A percentile compares a stretch with the other conserved stretches of the same genome.
These are phyloP conservation scores for Lipomyces yamadae DNA, from an alignment of 805 yeast species.

Conservation along the genomic window DNA sequence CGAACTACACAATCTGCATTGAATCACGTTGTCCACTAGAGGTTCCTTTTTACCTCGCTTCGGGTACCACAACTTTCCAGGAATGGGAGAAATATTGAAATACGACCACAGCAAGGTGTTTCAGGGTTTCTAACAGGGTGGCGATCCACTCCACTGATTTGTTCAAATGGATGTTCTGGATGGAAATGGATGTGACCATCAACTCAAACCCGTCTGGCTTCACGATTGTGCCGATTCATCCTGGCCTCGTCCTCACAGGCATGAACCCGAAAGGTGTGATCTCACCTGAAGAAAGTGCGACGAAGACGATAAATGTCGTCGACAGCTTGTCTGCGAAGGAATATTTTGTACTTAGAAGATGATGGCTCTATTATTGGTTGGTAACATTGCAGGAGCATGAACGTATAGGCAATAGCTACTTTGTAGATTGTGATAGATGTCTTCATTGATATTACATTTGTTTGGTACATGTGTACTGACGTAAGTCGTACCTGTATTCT, in stretches of 20 bases:
- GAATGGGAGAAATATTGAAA: background rate
- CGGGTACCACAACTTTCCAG: background rate
- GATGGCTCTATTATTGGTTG: conserved; percentile 9
- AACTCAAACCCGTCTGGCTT: background rate
- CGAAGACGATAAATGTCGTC: background rate
- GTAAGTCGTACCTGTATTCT: too few species aligned
- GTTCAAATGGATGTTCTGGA: conserved; percentile 1
- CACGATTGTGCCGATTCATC: conserved; percentile 2
- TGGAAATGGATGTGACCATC: conserved; percentile 7
- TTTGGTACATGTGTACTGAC: too few species aligned
- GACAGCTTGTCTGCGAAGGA: background rate
- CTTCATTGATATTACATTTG: too few species aligned
- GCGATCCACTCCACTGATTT: conserved; percentile 9
- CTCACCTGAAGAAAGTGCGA: conserved; percentile 3
- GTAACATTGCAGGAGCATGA: background rate
- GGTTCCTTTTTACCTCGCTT: conserved; percentile 6
- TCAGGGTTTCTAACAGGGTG: background rate
- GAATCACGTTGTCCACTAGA: background rate
- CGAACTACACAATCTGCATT: background rate
- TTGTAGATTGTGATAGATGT: too few species aligned
- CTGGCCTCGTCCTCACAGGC: background rate
- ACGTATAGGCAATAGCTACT: background rate
- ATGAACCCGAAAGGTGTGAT: background rate
- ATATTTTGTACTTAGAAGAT: conserved; percentile 1
- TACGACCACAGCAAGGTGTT: background rate